Evolutionary conservation across 176 grass and related monocot genomes (phyloP).

Genomic region (Echinochloa phyllopogon): DNA sequence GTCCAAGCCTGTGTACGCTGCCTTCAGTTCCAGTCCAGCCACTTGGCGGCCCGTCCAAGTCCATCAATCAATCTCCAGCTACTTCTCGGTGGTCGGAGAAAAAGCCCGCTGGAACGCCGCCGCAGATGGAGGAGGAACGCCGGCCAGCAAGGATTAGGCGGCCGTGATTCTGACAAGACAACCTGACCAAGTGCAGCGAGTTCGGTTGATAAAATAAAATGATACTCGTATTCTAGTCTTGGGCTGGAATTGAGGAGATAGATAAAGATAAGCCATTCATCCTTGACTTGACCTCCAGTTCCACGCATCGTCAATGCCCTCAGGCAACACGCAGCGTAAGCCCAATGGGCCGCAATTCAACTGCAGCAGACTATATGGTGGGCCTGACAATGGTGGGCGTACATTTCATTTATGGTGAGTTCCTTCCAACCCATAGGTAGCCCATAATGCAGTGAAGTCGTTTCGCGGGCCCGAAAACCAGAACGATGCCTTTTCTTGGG

Average conservation of each 20-base stretch:
- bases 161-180: not conserved
- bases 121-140: conserved; percentile 25
- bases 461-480: not conserved
- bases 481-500: not conserved
- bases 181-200: not conserved
- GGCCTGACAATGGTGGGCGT: too few relatives aligned
- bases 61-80: not conserved
- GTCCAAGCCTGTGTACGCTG: not conserved
- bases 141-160: not conserved
- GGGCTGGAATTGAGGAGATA: not conserved
- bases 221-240: too few relatives aligned
- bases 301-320: not conserved
- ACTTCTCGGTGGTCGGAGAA: not conserved
- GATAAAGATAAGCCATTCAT: not conserved
- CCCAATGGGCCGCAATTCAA: not conserved
- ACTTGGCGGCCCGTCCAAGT: not conserved
- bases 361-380: too few relatives aligned
- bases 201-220: not conserved
- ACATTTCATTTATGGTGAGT: too few relatives aligned
- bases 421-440: too few relatives aligned
- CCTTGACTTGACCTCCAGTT: not conserved
- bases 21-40: not conserved
- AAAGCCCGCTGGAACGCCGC: not conserved
- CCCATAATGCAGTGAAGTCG: not conserved
- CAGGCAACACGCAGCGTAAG: too few relatives aligned